Conservation (phyloP, 2,329 filamentous ascomycete genomes). For the Orbilia ellipsospora region DNA sequence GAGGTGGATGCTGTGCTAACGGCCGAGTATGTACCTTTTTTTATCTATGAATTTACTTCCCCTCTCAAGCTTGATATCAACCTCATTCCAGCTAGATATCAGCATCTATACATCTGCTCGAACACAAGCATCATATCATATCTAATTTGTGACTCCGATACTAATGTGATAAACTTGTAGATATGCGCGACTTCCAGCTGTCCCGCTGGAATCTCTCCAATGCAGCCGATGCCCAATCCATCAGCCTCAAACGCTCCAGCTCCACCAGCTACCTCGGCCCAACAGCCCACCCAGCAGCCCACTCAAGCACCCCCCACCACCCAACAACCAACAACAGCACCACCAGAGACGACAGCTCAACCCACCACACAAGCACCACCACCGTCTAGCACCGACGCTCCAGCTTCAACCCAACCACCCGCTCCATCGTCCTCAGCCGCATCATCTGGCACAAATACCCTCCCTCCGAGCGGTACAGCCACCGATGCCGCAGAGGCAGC, state of each 20-base stretch:
- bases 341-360: background rate
- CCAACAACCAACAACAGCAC: background rate
- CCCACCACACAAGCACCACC: background rate
- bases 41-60: background rate
- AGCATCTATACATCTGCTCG: too few relatives aligned
- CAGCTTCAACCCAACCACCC: background rate
- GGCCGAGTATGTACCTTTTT: slow-evolving; percentile 35
- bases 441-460: slow-evolving; percentile 17
- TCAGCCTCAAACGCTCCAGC: slow-evolving; percentile 4
- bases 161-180: slow-evolving; percentile 2
- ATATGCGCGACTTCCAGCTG: slow-evolving; percentile 48
- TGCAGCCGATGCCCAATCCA: slow-evolving; percentile 9
- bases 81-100: too few relatives aligned
- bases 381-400: slow-evolving; percentile 8
- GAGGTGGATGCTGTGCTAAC: slow-evolving; percentile 43
- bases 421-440: slow-evolving; percentile 17
- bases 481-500: slow-evolving; percentile 46
- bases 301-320: slow-evolving; percentile 2
- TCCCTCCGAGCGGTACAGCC: slow-evolving; percentile 21
- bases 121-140: too few relatives aligned
- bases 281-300: slow-evolving; percentile 10
- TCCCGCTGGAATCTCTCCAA: slow-evolving; percentile 26
- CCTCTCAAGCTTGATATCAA: too few relatives aligned
- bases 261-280: background rate
- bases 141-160: background rate